Evolutionary conservation across 2,329 filamentous ascomycete genomes (phyloP), one percentile per base, ranked within the genome.

Genomic region (Rachicladosporium sp.): DNA sequence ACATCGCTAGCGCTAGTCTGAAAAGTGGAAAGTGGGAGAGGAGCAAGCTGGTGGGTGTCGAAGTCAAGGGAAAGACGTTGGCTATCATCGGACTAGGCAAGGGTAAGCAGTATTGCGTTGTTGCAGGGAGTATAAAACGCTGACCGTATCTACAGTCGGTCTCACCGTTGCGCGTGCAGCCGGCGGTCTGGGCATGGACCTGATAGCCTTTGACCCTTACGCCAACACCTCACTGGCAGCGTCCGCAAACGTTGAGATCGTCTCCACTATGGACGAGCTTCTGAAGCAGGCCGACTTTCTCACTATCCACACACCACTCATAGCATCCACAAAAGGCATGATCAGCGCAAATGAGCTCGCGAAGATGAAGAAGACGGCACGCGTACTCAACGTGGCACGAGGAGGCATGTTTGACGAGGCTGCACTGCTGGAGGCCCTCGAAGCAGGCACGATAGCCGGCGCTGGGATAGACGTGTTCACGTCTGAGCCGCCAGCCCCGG

Each of bases 401-500:
- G 84, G 84, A 2, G 84, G 83, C 1, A 83, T 88, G 38, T 81
- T 88, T 46, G 83, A 89, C 43, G 84, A 91, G 56, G 68, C 68
- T 1, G 82, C 82, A 0, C 66, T 91, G 3, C 65, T 88, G 0
- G 71, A 71, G 38, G 83, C 82, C 0, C 61, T 91, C 1, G 73
- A 88, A 37, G 69, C 72, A 15, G 80, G 79, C 1, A 78, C 73
- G 52, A 81, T 91, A 36, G 79, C 80, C 0, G 83, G 82, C 3
- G 84, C 84, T 0, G 84, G 80, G 3, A 69, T 89, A 12, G 84
- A 91, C 50, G 84, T 89, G 36, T 89, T 84, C 57, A 85, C 81
- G 0, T 70, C 72, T 3, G 84, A 91, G 55, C 84, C 84, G 4
- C 78, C 80, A 0, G 54, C 66, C n/a, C 56, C 65, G 29, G 64